Evolutionary conservation across 257 asterid genomes (phyloP).

Genomic region (Solanum corneliomulleri): DNA sequence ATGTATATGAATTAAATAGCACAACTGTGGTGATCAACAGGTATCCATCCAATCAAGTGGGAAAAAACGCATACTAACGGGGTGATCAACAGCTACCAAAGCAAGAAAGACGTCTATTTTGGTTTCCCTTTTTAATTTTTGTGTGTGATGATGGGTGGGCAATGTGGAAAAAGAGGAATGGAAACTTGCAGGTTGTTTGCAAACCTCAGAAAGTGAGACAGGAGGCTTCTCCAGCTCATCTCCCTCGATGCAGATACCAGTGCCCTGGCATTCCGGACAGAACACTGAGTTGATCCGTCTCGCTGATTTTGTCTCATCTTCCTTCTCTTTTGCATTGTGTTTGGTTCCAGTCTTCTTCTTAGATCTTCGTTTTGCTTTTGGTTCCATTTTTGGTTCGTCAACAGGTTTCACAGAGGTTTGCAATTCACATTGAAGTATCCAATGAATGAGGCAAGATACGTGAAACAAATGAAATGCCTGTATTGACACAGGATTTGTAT

Average conservation of each 20-base stretch:
- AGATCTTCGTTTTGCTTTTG: conserved; percentile 32
- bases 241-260: conserved; percentile 39
- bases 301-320: conserved; percentile 9
- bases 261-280: conserved; percentile 95
- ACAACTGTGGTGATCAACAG: not conserved
- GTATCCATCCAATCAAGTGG: not conserved
- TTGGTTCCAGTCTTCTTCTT: conserved; percentile 46
- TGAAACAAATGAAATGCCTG: conserved; percentile 92
- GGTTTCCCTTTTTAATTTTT: not conserved
- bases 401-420: conserved; percentile 33
- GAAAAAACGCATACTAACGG: not conserved
- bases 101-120: not conserved
- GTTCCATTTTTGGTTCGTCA: conserved; percentile 23
- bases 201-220: conserved; percentile 67
- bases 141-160: not conserved
- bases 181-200: not conserved
- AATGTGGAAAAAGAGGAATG: not conserved
- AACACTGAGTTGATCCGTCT: conserved; percentile 33
- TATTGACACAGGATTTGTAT: not conserved
- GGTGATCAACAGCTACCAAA: not conserved
- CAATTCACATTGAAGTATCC: conserved; percentile 77
- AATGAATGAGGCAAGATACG: conserved; percentile 76
- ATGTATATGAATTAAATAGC: not conserved
- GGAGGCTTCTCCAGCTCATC: conserved; percentile 75
- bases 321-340: conserved; percentile 24